Base-by-base conservation (phyloP, 2,329 filamentous ascomycete species). In the Penicillium thymicola region DNA sequence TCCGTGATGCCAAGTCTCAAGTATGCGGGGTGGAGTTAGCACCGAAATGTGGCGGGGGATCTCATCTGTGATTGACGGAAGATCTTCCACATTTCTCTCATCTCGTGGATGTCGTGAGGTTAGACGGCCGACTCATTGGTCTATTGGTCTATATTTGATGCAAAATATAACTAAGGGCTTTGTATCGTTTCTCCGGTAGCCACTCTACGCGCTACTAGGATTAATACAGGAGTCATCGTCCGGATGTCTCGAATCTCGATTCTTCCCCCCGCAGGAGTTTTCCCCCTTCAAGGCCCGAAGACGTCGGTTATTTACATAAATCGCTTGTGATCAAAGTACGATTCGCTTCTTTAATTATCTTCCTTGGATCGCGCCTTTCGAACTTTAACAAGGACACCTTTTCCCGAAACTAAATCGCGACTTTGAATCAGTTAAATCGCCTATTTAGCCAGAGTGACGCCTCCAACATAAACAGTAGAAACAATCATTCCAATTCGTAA, bases 191-290 rank as follows among this genome's bases (percentile, higher is more conserved):
- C 11, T 49, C 47, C 36, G 47, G 36, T n/a, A 18, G 32, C 7
- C 36, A 49, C 25, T 9, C 3, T 5, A 21, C 7, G 4, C n/a
- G 18, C 28, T 32, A 23, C 43, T 16, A 11, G 13, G 4, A 18
- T 13, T 11, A 23, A 32, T 16, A 41, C 32, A 16, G 18, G 18
- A 14, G 27, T 21, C 36, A 23, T 23, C 27, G 42, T 16, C 42
- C 10, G 45, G 54, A 16, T 34, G 5, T 55, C 59, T 58, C 43
- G 54, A 57, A 3, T 55, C 59, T 58, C 43, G 54, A 57, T n/a
- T 46, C 8, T 5, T 41, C 51, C 67, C 67, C 64, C 67, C 70
- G 65, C 69, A 67, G 70, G 69, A 68, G 61, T 64, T 68, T 69
- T 72, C 23, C 70, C 68, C 42, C 53, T 66, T 72, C 49, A 16